These are phyloP conservation scores for Limtongia smithiae DNA, from an alignment of 805 yeast genomes.

Conservation along the genomic window DNA sequence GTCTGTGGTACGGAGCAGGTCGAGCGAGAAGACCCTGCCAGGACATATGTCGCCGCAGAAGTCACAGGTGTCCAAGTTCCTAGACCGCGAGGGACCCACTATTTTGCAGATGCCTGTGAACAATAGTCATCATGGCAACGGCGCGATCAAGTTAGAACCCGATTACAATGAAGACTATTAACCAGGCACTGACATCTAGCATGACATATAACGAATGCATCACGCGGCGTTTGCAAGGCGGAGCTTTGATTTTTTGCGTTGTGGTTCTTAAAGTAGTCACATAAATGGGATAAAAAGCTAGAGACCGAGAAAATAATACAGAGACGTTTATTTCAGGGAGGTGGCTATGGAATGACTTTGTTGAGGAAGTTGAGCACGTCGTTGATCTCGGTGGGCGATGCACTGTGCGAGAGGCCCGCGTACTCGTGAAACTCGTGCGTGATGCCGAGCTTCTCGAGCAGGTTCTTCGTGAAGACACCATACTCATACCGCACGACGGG, in stretches of 20 bases:
- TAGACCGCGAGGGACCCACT: constrained; percentile 21
- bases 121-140: too few species aligned
- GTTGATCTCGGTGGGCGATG: constrained; percentile 60
- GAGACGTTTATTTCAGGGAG: too few species aligned
- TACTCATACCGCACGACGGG: constrained; percentile 51
- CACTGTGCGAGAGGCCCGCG: constrained; percentile 63
- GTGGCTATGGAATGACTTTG: constrained; percentile 31
- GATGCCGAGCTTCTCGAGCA: constrained; percentile 50
- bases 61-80: constrained; percentile 22
- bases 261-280: neutral
- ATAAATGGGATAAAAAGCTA: neutral
- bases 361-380: constrained; percentile 51
- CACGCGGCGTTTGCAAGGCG: neutral
- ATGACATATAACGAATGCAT: neutral
- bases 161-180: neutral
- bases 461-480: constrained; percentile 45
- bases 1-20: neutral
- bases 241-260: neutral
- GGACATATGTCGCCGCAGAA: constrained; percentile 13
- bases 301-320: constrained; percentile 1
- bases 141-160: too few species aligned
- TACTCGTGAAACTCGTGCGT: constrained; percentile 51
- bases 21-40: constrained; percentile 15
- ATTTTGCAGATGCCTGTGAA: neutral
- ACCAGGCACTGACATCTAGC: neutral